Evolutionary conservation across 1,139 yeast species (phyloP), one percentile per base, ranked within the genome.

Genomic region (Candida sanyaensis): DNA sequence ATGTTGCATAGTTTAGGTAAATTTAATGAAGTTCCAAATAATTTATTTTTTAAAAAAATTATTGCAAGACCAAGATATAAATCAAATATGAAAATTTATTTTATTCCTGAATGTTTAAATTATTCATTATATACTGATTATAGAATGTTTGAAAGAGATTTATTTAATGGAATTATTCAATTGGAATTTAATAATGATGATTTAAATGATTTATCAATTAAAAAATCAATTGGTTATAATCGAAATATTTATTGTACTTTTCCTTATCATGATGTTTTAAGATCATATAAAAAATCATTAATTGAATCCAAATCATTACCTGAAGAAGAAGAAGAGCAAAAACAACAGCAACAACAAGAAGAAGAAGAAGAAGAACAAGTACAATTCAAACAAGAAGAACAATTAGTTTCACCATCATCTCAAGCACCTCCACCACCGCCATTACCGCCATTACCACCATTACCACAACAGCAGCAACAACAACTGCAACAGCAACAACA

Each of bases 1-100:
- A 67, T 71, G 70, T 51, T 64, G 27, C 67, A 68, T 46, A 66
- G 73, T 27, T 56, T 74, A 37, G 83, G 83, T 1, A 58, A 60
- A 37, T 51, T 55, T 2, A 69, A 71, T 29, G 78, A 76, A 41
- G 63, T 68, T 29, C 80, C 83, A 3, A 64, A 71, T 29, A 73
- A 80, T 38, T 61, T 78, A 7, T 80, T 80, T 55, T 61, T 74
- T 48, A 74, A 71, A 55, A 75, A 65, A 50, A 69, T 76, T 13
- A 69, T 78, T 32, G 82, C 83, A 4, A 61, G 83, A 48, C 83
- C 83, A 5, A 56, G 83, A 27, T 78, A 78, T 55, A 78, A 78
- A 54, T 68, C 77, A 13, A 78, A 75, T 53, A 78, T 78, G 83
- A 75, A 78, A 55, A 73, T 71, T 42, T 64, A 72, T 54, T 52